Evolutionary conservation across 176 grass and related monocot genomes (phyloP), one percentile per base, ranked within the genome.

Genomic region (Chloris gayana): DNA sequence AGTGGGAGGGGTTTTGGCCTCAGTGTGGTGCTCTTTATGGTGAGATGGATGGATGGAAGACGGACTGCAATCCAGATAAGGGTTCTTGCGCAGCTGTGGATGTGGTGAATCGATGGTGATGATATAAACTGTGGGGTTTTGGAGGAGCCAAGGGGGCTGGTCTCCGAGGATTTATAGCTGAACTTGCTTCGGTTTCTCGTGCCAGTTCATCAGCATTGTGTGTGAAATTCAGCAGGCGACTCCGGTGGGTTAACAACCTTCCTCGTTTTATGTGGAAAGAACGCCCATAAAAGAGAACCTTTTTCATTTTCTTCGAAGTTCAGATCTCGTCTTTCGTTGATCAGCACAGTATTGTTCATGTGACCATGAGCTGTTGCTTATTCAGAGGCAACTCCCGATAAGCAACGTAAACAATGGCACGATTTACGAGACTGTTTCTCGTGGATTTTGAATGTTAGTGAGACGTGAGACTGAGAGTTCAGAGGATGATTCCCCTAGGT

Each of bases 1-100:
- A 49, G 31, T 10, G 3, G 35, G 37, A 58, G 45, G 4, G 17
- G 76, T 37, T 63, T 53, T 78, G 6, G 37, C 30, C 19, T 44
- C 34, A 46, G 32, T 14, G 14, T n/a, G 45, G n/a, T 12, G 64
- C 54, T 70, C 53, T 59, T 62, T 80, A 88, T 76, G 63, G 41
- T 51, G 71, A 15, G 29, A 54, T 44, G 87, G 77, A 80, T 63
- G 76, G 64, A 89, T 54, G 76, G 64, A 80, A 64, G 64, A 70
- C 3, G 82, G 63, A 37, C 35, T 22, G 76, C 64, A 56, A 76
- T 85, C 82, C 34, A 37, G 82, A 80, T 85, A 80, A 80, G 76
- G 62, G 21, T 80, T 88, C 64, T 84, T 56, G 58, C 6, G 67
- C 34, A 45, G 34, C 6, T 56, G 81, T 45, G 70, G 63, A 74